Conservation (phyloP, 768 basidiomycete species). For the Hygrophorus russula region DNA sequence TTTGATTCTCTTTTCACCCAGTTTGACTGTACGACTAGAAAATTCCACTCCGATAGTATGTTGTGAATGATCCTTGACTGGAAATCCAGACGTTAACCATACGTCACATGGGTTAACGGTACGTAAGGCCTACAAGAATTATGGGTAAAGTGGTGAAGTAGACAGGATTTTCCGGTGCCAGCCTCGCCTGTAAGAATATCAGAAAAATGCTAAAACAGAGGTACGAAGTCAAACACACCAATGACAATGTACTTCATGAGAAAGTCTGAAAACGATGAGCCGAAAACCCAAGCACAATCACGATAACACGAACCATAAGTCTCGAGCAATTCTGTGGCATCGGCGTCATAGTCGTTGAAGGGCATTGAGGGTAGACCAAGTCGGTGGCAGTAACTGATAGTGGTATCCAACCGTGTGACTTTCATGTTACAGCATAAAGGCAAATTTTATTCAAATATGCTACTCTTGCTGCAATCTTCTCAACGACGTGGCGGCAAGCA, state of each 20-base stretch:
- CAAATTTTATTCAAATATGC: too few species aligned
- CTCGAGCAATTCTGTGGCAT: conserved; percentile 87
- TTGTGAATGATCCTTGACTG: conserved; percentile 93
- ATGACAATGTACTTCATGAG: conserved; percentile 98
- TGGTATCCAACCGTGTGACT: too few species aligned
- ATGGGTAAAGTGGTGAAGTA: conserved; percentile 93
- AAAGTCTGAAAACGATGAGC: conserved; percentile 55
- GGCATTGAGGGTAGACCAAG: conserved; percentile 33
- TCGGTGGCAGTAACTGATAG: conserved; percentile 4
- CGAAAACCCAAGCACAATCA: background rate
- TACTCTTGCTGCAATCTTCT: too few species aligned
- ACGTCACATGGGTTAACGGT: conserved; percentile 1
- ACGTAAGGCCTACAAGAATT: conserved; percentile 68
- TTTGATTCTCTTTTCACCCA: conserved; percentile 92
- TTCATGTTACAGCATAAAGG: too few species aligned
- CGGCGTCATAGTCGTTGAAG: conserved; percentile 57
- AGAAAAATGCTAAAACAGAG: conserved; percentile 6
- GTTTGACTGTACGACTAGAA: conserved; percentile 83
- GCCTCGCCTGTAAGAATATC: conserved; percentile 62
- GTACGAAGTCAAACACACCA: conserved; percentile 34
- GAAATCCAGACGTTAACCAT: conserved; percentile 7
- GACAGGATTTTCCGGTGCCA: conserved; percentile 94
- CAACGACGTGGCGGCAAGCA: too few species aligned
- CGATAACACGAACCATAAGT: conserved; percentile 62
- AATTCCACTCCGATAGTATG: conserved; percentile 99